phyloP scores from a whole-genome alignment of 345 rosid genomes.

The Aquilaria yunnanensis region DNA sequence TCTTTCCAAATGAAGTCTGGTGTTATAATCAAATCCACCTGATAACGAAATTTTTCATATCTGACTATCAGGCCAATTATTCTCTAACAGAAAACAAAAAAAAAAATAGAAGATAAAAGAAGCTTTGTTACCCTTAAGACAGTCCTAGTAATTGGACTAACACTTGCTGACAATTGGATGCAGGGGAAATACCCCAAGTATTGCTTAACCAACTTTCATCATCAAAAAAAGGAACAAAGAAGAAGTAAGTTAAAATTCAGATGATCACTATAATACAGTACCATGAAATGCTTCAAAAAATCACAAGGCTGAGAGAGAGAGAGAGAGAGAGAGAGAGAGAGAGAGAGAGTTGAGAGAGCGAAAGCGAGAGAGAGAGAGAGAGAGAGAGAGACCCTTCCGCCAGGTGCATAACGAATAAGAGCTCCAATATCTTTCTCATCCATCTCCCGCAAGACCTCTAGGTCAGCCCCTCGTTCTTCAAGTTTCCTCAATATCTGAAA shows the following conservation, averaged over 20 bases:
- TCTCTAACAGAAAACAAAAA: not conserved
- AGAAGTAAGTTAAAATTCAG: slow-evolving; percentile 1
- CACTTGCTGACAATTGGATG: slow-evolving; percentile 73
- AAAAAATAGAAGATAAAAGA: slow-evolving; percentile 1
- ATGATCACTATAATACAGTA: not conserved
- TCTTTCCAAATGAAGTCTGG: slow-evolving; percentile 92
- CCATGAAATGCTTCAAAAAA: slow-evolving; percentile 5
- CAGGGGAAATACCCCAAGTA: slow-evolving; percentile 77
- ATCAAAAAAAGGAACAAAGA: slow-evolving; percentile 13
- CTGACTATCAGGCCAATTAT: not conserved
- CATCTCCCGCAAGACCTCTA: slow-evolving; percentile 86
- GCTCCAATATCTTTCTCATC: slow-evolving; percentile 92
- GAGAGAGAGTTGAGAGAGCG: not conserved
- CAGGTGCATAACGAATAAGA: slow-evolving; percentile 86
- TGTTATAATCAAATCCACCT: slow-evolving; percentile 88
- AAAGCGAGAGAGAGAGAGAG: slow-evolving; percentile 7
- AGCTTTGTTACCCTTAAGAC: slow-evolving; percentile 69
- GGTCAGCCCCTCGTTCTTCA: slow-evolving; percentile 84
- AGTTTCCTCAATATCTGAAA: slow-evolving; percentile 83
- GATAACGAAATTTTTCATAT: slow-evolving; percentile 16
- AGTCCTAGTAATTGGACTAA: slow-evolving; percentile 97
- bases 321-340: too few relatives aligned
- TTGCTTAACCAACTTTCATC: slow-evolving; percentile 78
- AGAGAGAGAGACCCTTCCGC: slow-evolving; percentile 65
- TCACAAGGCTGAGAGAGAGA: not conserved